These are phyloP conservation scores for Areca catechu DNA, from an alignment of 176 grass and related monocot species.

Conservation along the genomic window DNA sequence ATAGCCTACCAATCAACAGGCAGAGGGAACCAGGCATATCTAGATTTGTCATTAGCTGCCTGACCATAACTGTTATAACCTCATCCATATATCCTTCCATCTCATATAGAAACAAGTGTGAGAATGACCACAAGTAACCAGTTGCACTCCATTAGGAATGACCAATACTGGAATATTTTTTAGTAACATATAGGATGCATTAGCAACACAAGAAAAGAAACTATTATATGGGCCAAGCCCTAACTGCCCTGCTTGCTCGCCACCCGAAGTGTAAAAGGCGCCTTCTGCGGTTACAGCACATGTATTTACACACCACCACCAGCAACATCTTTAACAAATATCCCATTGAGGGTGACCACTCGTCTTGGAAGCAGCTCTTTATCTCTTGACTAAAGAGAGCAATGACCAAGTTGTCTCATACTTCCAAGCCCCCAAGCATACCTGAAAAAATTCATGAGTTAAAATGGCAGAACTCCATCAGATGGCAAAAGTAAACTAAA, in stretches of 20 bases:
- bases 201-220: constrained; percentile 48
- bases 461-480: too few species aligned
- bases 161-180: constrained; percentile 64
- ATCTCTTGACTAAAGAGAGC: constrained; percentile 65
- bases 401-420: constrained; percentile 91
- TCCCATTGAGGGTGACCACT: constrained; percentile 66
- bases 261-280: constrained; percentile 71
- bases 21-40: constrained; percentile 71
- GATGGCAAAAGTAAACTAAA: too few species aligned
- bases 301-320: constrained; percentile 82
- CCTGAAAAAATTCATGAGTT: constrained; percentile 24
- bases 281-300: constrained; percentile 69
- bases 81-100: constrained; percentile 87
- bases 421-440: constrained; percentile 89
- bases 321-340: constrained; percentile 44
- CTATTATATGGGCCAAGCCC: constrained; percentile 50
- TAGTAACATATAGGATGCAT: constrained; percentile 47
- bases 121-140: constrained; percentile 74
- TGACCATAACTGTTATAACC: constrained; percentile 93
- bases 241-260: constrained; percentile 67
- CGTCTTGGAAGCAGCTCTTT: constrained; percentile 77
- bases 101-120: constrained; percentile 76
- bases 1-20: constrained; percentile 68
- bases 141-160: constrained; percentile 48
- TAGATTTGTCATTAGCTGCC: constrained; percentile 69